Conservation (phyloP, 1,284 basidiomycete species). For the Sanguinoderma infundibulare region DNA sequence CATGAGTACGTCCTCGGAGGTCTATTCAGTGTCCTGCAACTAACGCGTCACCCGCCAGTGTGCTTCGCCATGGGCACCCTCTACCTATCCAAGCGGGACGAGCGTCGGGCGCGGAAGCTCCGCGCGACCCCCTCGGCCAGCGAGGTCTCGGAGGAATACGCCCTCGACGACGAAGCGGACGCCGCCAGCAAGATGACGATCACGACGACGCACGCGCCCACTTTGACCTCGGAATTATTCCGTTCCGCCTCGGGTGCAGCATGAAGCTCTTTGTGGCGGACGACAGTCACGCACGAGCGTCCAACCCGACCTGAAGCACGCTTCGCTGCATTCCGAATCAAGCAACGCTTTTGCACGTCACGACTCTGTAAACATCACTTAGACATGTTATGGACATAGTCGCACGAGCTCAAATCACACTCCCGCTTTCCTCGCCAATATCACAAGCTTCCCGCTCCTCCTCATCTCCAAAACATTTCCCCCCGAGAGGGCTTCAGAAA, state of each 20-base stretch:
- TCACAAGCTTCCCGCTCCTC: constrained; percentile 53
- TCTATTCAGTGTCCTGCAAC: no score
- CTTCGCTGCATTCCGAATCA: no score
- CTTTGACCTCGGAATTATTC: constrained; percentile 9
- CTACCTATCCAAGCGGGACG: constrained; percentile 35
- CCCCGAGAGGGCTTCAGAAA: constrained; percentile 33
- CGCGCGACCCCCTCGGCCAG: constrained; percentile 7
- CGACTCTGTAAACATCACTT: no score
- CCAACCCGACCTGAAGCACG: no score
- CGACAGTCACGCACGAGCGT: no score
- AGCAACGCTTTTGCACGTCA: no score
- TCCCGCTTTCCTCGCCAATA: constrained; percentile 36
- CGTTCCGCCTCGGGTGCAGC: background rate
- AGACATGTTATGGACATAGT: no score
- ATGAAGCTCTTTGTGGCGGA: background rate
- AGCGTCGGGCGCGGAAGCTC: constrained; percentile 23
- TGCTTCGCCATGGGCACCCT: constrained; percentile 33
- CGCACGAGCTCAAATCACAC: background rate
- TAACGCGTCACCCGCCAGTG: constrained; percentile 24
- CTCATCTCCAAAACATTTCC: constrained; percentile 42
- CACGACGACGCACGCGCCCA: background rate
- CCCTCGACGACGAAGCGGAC: no score
- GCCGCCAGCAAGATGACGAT: no score
- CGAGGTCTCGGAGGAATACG: constrained; percentile 19
- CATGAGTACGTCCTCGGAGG: constrained; percentile 35